phyloP scores from a whole-genome alignment of 2,329 filamentous ascomycete species.

The Cladophialophora psammophila region DNA sequence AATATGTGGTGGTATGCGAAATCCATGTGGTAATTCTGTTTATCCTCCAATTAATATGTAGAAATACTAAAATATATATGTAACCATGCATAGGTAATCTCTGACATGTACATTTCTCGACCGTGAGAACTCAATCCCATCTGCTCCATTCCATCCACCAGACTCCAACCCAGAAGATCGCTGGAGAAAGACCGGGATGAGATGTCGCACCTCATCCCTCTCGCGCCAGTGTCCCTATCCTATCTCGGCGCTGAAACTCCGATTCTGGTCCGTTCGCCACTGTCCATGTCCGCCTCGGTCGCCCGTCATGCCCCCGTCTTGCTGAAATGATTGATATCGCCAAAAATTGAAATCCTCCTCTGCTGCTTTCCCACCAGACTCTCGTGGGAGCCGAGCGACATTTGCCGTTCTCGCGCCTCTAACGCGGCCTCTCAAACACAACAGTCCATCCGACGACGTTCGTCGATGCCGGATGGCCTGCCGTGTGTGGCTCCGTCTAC shows the following conservation, averaged over 20 bases:
- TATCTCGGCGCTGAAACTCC: not conserved
- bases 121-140: not conserved
- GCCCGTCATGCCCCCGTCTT: not conserved
- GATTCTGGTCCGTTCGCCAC: not conserved
- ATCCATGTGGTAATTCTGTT: no score
- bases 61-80: not conserved
- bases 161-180: not conserved
- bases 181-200: not conserved
- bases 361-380: not conserved
- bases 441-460: not conserved
- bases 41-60: no score
- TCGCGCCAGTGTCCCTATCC: not conserved
- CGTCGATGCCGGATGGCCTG: not conserved
- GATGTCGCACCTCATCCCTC: not conserved
- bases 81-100: not conserved
- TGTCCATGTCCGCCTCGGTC: not conserved
- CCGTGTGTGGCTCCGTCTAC: not conserved
- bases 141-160: not conserved
- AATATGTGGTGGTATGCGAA: no score
- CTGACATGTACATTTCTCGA: slow-evolving; percentile 1
- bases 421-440: not conserved
- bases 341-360: not conserved
- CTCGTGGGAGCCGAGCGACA: not conserved
- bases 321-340: not conserved
- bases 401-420: not conserved